phyloP scores from a whole-genome alignment of 1,284 basidiomycete genomes.

The Cerrena zonata region DNA sequence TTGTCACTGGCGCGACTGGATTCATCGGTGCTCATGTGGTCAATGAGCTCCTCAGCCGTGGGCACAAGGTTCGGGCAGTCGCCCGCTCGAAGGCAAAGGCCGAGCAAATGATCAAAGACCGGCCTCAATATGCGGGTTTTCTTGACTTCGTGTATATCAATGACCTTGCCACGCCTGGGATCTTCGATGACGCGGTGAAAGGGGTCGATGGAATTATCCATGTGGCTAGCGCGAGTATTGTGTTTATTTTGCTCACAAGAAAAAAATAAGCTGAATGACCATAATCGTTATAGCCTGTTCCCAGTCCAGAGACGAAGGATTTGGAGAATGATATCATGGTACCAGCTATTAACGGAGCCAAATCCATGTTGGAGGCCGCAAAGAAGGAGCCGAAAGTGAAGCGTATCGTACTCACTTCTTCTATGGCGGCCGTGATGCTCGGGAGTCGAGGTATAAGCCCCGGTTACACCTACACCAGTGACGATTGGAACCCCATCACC shows the following conservation, averaged over 20 bases:
- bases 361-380: conserved; percentile 23
- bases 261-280: background rate
- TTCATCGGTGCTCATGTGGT: conserved; percentile 22
- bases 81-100: conserved; percentile 13
- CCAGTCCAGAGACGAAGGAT: conserved; percentile 8
- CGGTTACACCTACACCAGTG: conserved; percentile 9
- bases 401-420: conserved; percentile 63
- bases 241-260: conserved; percentile 3
- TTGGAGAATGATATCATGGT: conserved; percentile 17
- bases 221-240: conserved; percentile 15
- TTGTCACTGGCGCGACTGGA: conserved; percentile 18
- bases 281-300: conserved; percentile 8
- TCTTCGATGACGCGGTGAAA: conserved; percentile 44
- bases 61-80: conserved; percentile 17
- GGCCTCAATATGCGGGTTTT: conserved; percentile 5
- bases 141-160: conserved; percentile 12
- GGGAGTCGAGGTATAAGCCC: conserved; percentile 8
- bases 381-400: conserved; percentile 35
- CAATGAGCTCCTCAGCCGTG: conserved; percentile 18
- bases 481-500: conserved; percentile 13
- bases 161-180: conserved; percentile 21
- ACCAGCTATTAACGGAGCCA: conserved; percentile 26
- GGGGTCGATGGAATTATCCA: conserved; percentile 30
- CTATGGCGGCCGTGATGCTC: conserved; percentile 48
- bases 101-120: conserved; percentile 5